A percentile compares a stretch with the other conserved stretches of the same genome.
Evolutionary conservation across 1,284 basidiomycete genomes (phyloP).

Genomic region (Anthracocystis setariae): DNA sequence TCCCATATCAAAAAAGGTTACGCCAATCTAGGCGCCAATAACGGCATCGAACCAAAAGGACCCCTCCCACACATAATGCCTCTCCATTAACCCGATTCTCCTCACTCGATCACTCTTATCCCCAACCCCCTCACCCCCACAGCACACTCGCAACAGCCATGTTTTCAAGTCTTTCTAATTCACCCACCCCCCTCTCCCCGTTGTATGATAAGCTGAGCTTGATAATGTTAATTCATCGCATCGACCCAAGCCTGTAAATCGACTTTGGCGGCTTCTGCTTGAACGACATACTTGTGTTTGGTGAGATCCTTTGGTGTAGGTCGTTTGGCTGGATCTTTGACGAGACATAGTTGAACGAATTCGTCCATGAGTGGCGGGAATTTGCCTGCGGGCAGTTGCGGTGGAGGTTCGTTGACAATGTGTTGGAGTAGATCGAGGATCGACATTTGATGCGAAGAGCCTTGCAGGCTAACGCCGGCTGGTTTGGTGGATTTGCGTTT

Average conservation of each 20-base stretch:
- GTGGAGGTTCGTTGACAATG: constrained; percentile 79
- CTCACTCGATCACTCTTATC: too few species aligned
- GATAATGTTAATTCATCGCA: constrained; percentile 41
- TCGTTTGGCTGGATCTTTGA: constrained; percentile 59
- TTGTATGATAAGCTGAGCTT: too few species aligned
- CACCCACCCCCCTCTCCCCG: too few species aligned
- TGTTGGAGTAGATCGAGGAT: constrained; percentile 96
- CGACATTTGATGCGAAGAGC: constrained; percentile 92
- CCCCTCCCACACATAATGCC: constrained; percentile 49
- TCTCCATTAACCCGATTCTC: too few species aligned
- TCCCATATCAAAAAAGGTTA: constrained; percentile 68
- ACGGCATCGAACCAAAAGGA: constrained; percentile 39
- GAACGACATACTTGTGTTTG: constrained; percentile 50
- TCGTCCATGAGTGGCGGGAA: constrained; percentile 59
- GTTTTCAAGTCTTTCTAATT: background rate
- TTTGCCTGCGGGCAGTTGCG: constrained; percentile 52
- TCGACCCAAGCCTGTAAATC: constrained; percentile 57
- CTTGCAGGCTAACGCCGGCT: constrained; percentile 85
- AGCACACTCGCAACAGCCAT: too few species aligned
- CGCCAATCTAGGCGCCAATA: constrained; percentile 16
- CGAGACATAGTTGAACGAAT: constrained; percentile 61
- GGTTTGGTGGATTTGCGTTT: constrained; percentile 64
- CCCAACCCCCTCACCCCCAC: too few species aligned
- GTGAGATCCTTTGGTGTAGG: constrained; percentile 64
- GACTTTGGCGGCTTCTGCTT: constrained; percentile 44